These are phyloP conservation scores for Cyphellophora attinorum DNA, from an alignment of 2,329 filamentous ascomycete species.

Conservation along the genomic window DNA sequence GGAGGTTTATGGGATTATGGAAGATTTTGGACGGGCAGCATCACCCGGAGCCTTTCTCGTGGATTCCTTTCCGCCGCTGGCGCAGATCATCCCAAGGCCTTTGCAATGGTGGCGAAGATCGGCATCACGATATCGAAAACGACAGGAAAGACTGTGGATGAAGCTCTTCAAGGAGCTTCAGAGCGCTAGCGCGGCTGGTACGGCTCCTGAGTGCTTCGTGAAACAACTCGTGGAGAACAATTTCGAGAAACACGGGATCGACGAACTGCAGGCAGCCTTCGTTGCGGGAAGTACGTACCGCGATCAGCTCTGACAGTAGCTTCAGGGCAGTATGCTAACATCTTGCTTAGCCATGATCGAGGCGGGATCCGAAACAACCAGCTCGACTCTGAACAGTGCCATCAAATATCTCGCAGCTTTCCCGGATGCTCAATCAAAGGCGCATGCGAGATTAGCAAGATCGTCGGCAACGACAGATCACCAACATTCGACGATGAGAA, in stretches of 20 bases:
- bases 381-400: conserved; percentile 13
- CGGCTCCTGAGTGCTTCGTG: conserved; percentile 10
- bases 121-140: too few species aligned
- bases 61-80: conserved; percentile 35
- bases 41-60: conserved; percentile 32
- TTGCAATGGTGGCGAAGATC: too few species aligned
- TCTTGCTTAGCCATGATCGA: too few species aligned
- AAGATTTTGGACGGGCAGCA: conserved; percentile 39
- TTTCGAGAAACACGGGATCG: conserved; percentile 4
- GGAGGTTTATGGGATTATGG: too few species aligned
- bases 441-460: conserved; percentile 43
- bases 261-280: conserved; percentile 11
- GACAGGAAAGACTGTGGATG: too few species aligned
- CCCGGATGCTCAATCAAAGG: conserved; percentile 34
- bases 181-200: conserved; percentile 7
- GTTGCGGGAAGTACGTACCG: too few species aligned
- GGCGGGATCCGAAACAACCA: conserved; percentile 19
- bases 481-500: conserved; percentile 41
- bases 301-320: too few species aligned
- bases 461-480: conserved; percentile 36
- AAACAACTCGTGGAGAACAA: conserved; percentile 4
- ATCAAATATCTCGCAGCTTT: conserved; percentile 25
- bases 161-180: too few species aligned
- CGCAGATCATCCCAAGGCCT: too few species aligned
- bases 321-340: too few species aligned